Percentiles rank a stretch among this genome's conserved stretches.
Evolutionary conservation across 495 filamentous ascomycete genomes (phyloP).

Genomic region (Penicillium steckii): DNA sequence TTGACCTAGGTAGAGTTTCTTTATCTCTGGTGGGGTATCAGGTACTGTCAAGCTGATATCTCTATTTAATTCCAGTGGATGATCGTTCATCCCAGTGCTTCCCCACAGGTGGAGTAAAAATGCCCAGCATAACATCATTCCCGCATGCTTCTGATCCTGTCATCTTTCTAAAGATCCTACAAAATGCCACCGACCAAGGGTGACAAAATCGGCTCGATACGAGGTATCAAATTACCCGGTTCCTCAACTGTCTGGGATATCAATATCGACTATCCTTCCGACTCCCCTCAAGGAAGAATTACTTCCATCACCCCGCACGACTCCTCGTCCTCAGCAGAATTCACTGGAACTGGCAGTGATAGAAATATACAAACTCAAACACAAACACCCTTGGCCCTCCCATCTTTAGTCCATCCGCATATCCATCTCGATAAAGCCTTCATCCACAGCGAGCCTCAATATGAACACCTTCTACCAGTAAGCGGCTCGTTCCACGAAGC

Average conservation of each 20-base stretch:
- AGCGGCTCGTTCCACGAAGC: slow-evolving; percentile 68
- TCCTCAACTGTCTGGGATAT: slow-evolving; percentile 43
- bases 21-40: too few species aligned
- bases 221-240: slow-evolving; percentile 38
- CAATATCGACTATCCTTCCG: slow-evolving; percentile 22
- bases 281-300: slow-evolving; percentile 33
- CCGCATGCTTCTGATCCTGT: too few species aligned
- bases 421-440: slow-evolving; percentile 78
- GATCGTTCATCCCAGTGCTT: too few species aligned
- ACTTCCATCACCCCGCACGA: slow-evolving; percentile 32
- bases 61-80: too few species aligned
- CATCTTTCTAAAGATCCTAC: too few species aligned
- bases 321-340: slow-evolving; percentile 14
- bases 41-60: too few species aligned
- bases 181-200: slow-evolving; percentile 26
- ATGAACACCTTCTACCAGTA: slow-evolving; percentile 55
- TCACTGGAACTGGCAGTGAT: too few species aligned
- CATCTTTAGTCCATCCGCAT: slow-evolving; percentile 70
- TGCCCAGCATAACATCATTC: not conserved
- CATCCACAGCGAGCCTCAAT: slow-evolving; percentile 57
- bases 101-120: not conserved
- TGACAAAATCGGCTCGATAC: slow-evolving; percentile 25
- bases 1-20: too few species aligned
- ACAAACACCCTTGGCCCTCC: slow-evolving; percentile 32
- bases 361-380: too few species aligned